Percentiles rank a stretch among this genome's conserved stretches.
These are phyloP conservation scores for Eimeria acervulina DNA, from an alignment of 169 alveolate species.

Conservation along the genomic window DNA sequence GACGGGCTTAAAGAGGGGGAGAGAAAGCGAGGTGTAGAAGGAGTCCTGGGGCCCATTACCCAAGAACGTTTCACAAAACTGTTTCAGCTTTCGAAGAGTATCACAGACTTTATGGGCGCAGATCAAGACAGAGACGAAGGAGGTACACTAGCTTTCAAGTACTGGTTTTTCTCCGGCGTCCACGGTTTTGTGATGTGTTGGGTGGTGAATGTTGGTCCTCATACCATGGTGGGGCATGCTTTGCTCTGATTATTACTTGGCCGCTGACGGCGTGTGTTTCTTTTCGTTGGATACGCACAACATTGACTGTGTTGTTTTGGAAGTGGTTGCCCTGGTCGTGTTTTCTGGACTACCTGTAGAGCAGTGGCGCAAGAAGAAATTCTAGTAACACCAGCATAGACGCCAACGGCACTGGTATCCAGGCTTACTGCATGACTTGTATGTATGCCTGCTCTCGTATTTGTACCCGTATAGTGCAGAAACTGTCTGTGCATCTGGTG, in stretches of 20 bases:
- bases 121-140: constrained; percentile 79
- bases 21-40: constrained; percentile 81
- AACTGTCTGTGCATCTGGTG: not conserved
- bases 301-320: not conserved
- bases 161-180: not conserved
- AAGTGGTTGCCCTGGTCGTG: not conserved
- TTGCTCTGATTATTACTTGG: not conserved
- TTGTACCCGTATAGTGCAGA: not conserved
- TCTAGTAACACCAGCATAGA: not conserved
- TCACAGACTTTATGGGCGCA: constrained; percentile 82
- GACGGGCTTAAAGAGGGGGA: constrained; percentile 86
- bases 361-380: not conserved
- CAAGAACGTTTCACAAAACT: constrained; percentile 73
- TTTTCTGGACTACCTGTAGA: not conserved
- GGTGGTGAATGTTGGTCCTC: not conserved
- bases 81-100: constrained; percentile 79
- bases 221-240: too few species aligned
- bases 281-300: not conserved
- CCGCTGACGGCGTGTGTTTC: not conserved
- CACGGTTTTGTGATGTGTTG: not conserved
- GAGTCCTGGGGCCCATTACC: constrained; percentile 83
- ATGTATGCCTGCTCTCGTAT: not conserved
- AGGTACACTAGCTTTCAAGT: not conserved
- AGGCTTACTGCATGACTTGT: not conserved
- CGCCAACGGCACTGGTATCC: not conserved